Base-by-base conservation (phyloP, 768 basidiomycete genomes). In the Lactifluus piperatus region DNA sequence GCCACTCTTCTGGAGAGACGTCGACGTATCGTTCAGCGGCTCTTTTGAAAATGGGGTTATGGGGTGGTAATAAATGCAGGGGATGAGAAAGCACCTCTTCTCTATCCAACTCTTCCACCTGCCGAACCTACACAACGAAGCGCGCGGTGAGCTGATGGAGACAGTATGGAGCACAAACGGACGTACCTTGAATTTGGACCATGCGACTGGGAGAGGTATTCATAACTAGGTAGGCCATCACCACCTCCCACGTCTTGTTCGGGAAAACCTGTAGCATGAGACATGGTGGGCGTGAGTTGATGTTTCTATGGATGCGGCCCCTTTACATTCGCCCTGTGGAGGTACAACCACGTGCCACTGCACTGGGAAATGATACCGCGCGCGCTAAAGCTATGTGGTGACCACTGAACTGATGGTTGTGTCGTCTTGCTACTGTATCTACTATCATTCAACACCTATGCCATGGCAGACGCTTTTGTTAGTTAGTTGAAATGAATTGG, bases 71-170 rank as follows among this genome's bases (percentile, higher is more conserved):
- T 34, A 18, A 26, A 16, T 14, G 46, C 36, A 43, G 60, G 24
- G 26, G 22, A 11, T n/a, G 16, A 2, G 4, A 5, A 62, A 72
- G 50, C 63, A 85, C 89, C 90, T 79, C 71, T 92, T 93, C 74
- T 93, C 90, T 56, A 93, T 87, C 90, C 90, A 93, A 6, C 83
- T 82, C 68, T 79, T 81, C 90, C 90, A 93, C 58, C 90, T 76
- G 20, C 90, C 90, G 66, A 92, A 92, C 67, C 90, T 92, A 65
- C 9, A 20, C 16, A 27, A 54, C 24, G n/a, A 57, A 16, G 49
- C 16, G 7, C 26, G 18, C 10, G 13, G 30, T 30, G 4, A 30
- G 30, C 30, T 30, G 8, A 30, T 30, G 30, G 30, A 34, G 34
- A 34, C 3, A 34, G 16, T 20, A n/a, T n/a, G n/a, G n/a, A n/a